These are phyloP conservation scores for Candida pseudoviswanathii DNA, from an alignment of 1,139 yeast genomes.

Conservation along the genomic window DNA sequence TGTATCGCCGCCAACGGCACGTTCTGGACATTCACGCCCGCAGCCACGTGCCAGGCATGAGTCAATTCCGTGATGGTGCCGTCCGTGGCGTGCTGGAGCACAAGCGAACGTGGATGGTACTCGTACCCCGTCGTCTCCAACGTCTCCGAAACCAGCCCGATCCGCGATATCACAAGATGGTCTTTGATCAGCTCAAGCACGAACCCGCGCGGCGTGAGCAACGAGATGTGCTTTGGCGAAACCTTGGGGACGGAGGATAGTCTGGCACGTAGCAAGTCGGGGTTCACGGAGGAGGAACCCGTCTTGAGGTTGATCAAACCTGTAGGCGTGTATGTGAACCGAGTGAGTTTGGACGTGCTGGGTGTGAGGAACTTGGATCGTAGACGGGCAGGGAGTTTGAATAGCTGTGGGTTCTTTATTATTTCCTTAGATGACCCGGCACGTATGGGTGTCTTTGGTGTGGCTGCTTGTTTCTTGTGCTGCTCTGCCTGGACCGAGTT, in stretches of 20 bases:
- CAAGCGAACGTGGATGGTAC: neutral
- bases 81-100: constrained; percentile 6
- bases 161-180: constrained; percentile 7
- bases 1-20: neutral
- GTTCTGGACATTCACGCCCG: neutral
- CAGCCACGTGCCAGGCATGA: constrained; percentile 2
- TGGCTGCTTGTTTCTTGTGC: constrained; percentile 21
- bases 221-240: constrained; percentile 6
- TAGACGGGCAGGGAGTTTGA: neutral
- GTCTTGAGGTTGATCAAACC: constrained; percentile 13
- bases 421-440: constrained; percentile 5
- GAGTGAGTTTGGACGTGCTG: neutral
- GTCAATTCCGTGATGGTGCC: constrained; percentile 9
- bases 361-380: neutral
- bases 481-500: constrained; percentile 32
- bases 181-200: constrained; percentile 7
- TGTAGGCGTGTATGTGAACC: constrained; percentile 2
- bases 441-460: constrained; percentile 19
- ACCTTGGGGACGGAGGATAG: neutral
- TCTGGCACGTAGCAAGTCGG: neutral
- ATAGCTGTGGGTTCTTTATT: constrained; percentile 2
- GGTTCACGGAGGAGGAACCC: constrained; percentile 4
- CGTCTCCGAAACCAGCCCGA: neutral
- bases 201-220: constrained; percentile 10
- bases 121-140: neutral